Percentiles rank a stretch among this genome's conserved stretches.
Evolutionary conservation across 352 stramenopile species (phyloP).

Genomic region (Phytophthora sojae): DNA sequence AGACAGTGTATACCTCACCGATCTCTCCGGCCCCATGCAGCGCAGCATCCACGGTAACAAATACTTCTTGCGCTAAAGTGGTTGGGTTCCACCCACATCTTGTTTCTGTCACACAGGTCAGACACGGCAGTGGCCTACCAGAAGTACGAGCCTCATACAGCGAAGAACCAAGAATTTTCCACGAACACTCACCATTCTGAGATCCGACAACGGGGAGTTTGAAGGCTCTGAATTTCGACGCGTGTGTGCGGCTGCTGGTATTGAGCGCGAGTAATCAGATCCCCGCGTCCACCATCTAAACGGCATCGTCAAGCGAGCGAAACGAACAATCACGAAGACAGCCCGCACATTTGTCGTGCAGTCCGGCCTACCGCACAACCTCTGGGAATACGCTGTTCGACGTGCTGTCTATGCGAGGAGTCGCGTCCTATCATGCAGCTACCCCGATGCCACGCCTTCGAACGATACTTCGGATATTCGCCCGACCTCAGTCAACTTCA

Average conservation of each 20-base stretch:
- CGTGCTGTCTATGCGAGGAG: constrained; percentile 4
- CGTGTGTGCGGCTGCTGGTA: background rate
- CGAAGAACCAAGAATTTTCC: background rate
- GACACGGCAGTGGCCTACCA: background rate
- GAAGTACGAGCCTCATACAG: background rate
- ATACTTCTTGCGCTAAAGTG: no score
- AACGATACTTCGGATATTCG: no score
- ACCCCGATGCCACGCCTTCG: constrained; percentile 1
- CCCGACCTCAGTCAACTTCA: background rate
- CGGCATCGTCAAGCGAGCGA: constrained; percentile 5
- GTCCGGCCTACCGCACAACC: constrained; percentile 4
- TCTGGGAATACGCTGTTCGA: constrained; percentile 13
- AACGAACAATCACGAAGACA: constrained; percentile 5
- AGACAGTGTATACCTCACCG: no score
- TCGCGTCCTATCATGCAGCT: background rate
- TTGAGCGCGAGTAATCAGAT: constrained; percentile 10
- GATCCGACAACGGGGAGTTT: constrained; percentile 19
- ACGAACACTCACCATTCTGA: background rate
- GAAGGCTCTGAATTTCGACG: background rate
- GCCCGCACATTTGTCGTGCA: background rate
- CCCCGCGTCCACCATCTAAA: constrained; percentile 14
- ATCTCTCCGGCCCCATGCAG: no score
- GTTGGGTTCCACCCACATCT: background rate
- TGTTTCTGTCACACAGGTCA: constrained; percentile 3
- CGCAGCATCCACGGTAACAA: no score